Conservation (phyloP, 306 rosid species). For the Echinosophora koreensis region DNA sequence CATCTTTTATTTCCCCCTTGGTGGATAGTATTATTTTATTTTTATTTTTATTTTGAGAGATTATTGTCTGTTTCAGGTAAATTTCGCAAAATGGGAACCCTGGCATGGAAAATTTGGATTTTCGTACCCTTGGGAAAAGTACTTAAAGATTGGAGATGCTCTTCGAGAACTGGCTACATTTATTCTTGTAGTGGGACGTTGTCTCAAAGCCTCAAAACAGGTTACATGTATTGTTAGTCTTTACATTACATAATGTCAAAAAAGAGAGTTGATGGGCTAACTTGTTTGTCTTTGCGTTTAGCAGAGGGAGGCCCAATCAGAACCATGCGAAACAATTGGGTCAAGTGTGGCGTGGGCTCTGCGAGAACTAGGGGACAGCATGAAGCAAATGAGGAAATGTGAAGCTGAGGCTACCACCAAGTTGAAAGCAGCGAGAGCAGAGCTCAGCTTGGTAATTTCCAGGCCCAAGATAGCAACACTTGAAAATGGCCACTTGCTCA, state of each 20-base stretch:
- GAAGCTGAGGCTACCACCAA: constrained; percentile 46
- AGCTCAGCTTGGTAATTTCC: constrained; percentile 52
- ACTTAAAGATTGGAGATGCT: constrained; percentile 72
- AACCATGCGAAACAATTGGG: constrained; percentile 63
- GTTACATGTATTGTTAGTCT: no score
- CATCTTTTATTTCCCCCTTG: no score
- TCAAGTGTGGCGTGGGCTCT: constrained; percentile 55
- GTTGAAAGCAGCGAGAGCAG: constrained; percentile 62
- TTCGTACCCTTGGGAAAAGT: constrained; percentile 82
- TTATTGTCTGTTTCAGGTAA: constrained; percentile 58
- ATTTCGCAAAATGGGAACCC: constrained; percentile 96
- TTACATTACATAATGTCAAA: not conserved
- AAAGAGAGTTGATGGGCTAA: constrained; percentile 5
- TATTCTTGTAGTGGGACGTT: constrained; percentile 56
- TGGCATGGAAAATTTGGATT: constrained; percentile 97
- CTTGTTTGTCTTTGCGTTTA: constrained; percentile 5
- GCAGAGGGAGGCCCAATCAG: constrained; percentile 51
- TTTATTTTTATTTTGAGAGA: no score
- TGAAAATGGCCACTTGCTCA: constrained; percentile 55
- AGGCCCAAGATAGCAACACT: constrained; percentile 45
- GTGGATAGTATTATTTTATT: no score
- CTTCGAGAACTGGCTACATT: constrained; percentile 77
- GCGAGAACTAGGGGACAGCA: constrained; percentile 75
- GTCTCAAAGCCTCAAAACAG: constrained; percentile 73
- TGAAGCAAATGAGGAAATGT: constrained; percentile 65